Percentiles rank a stretch among this genome's conserved stretches.
Evolutionary conservation across 768 basidiomycete genomes (phyloP).

Genomic region (Auricularia sp.): DNA sequence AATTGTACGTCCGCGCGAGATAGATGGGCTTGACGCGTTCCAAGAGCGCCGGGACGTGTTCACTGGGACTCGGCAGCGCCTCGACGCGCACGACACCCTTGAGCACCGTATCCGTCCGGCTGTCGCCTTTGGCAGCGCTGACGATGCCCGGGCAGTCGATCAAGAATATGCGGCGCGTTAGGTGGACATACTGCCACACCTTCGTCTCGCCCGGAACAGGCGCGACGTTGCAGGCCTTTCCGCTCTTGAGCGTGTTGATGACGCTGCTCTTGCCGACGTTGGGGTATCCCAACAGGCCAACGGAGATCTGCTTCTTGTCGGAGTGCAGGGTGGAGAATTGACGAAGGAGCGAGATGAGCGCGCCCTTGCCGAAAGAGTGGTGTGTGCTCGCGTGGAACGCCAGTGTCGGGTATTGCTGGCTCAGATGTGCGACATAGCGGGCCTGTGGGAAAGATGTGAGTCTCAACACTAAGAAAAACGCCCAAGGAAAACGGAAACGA

Average conservation of each 20-base stretch:
- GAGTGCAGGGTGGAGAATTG: conserved; percentile 96
- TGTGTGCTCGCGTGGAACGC: conserved; percentile 99
- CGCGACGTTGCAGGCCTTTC: conserved; percentile 93
- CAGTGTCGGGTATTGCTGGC: conserved; percentile 89
- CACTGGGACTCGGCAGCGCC: conserved; percentile 83
- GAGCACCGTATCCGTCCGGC: conserved; percentile 82
- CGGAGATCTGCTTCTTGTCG: conserved; percentile 98
- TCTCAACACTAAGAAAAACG: conserved; percentile 33
- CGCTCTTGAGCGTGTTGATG: conserved; percentile 97
- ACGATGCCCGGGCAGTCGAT: conserved; percentile 99
- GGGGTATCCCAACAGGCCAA: conserved; percentile 96
- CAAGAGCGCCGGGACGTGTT: conserved; percentile 83
- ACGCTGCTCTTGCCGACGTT: conserved; percentile 97
- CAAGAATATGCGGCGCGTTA: conserved; percentile 92
- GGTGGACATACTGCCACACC: conserved; percentile 99
- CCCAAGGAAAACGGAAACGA: conserved; percentile 4
- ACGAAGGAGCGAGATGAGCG: conserved; percentile 90
- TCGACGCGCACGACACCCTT: conserved; percentile 97
- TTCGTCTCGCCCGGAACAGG: conserved; percentile 98
- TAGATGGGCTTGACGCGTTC: conserved; percentile 88
- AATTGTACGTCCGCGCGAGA: conserved; percentile 73
- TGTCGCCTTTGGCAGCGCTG: conserved; percentile 72
- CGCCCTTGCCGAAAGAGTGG: conserved; percentile 98
- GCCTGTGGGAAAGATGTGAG: conserved; percentile 47
- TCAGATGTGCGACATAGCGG: conserved; percentile 90